Conservation (phyloP, 495 filamentous ascomycete species). For the Neurospora sp. region DNA sequence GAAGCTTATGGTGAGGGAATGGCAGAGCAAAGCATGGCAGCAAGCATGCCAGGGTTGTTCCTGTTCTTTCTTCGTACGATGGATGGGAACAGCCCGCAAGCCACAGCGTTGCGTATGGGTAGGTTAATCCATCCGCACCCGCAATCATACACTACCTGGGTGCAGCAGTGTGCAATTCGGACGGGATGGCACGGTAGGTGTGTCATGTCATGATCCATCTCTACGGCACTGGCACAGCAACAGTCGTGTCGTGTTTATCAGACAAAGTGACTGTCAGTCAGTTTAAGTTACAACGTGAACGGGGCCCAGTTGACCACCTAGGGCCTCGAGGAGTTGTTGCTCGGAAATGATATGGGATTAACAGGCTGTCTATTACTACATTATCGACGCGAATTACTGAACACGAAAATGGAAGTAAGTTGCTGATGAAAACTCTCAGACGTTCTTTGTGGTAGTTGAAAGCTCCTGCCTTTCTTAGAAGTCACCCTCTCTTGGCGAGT, state of each 20-base stretch:
- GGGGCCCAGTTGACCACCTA: not conserved
- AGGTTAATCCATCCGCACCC: not conserved
- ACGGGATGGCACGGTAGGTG: not conserved
- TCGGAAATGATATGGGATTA: not conserved
- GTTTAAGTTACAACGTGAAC: not conserved
- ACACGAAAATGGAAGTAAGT: not conserved
- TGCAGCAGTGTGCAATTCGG: not conserved
- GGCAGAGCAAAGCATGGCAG: not conserved
- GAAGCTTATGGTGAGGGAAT: not conserved
- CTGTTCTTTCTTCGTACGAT: not conserved
- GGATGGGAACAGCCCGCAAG: not conserved
- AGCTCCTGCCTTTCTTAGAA: not conserved
- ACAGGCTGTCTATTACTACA: not conserved
- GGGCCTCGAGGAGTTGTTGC: not conserved
- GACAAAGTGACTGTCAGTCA: not conserved
- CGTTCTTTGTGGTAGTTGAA: not conserved
- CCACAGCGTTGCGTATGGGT: not conserved
- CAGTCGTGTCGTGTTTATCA: not conserved
- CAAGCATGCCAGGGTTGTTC: not conserved
- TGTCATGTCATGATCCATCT: not conserved
- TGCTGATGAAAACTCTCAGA: not conserved
- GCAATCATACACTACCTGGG: not conserved
- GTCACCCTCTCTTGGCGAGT: not conserved
- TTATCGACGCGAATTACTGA: not conserved
- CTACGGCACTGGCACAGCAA: not conserved